A percentile compares a stretch with the other conserved stretches of the same genome.
phyloP scores from a whole-genome alignment of 1,284 basidiomycete species.

The Exsudoporus floridanus region DNA sequence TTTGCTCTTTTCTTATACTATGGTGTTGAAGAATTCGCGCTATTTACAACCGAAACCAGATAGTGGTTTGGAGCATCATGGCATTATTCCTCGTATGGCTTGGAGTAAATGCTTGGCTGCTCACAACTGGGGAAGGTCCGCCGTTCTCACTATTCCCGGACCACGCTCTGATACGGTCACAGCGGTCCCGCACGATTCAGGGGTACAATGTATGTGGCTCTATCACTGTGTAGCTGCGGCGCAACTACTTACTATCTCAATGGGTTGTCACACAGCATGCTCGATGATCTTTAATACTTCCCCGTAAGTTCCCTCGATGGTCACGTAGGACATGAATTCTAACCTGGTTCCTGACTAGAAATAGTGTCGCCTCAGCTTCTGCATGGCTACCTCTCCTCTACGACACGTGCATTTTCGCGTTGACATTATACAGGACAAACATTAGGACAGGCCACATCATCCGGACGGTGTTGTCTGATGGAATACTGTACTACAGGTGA shows the following conservation, averaged over 20 bases:
- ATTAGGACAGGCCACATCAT: conserved; percentile 29
- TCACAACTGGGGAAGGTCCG: conserved; percentile 31
- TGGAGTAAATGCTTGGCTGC: conserved; percentile 42
- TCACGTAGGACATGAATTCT: neutral
- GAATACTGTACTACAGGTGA: conserved; percentile 47
- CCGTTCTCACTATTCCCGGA: neutral
- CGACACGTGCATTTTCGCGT: conserved; percentile 41
- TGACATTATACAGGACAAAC: conserved; percentile 40
- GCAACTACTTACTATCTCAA: neutral
- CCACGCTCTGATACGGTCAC: conserved; percentile 2
- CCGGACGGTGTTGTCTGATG: conserved; percentile 41
- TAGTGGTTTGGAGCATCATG: conserved; percentile 25
- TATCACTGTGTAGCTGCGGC: neutral
- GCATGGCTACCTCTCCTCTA: conserved; percentile 49
- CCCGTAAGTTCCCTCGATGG: conserved; percentile 2
- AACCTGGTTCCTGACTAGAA: conserved; percentile 10
- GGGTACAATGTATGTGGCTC: conserved; percentile 18
- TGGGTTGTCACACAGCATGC: conserved; percentile 35
- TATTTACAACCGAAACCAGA: conserved; percentile 18
- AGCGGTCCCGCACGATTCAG: conserved; percentile 18
- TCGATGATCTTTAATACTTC: conserved; percentile 39
- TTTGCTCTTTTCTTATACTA: neutral
- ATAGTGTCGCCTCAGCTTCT: conserved; percentile 38
- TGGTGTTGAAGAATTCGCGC: conserved; percentile 12
- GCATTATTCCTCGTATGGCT: conserved; percentile 35